Percentiles rank a stretch among this genome's conserved stretches.
These are phyloP conservation scores for Ophiostoma sp. DNA, from an alignment of 2,329 filamentous ascomycete genomes.

Conservation along the genomic window DNA sequence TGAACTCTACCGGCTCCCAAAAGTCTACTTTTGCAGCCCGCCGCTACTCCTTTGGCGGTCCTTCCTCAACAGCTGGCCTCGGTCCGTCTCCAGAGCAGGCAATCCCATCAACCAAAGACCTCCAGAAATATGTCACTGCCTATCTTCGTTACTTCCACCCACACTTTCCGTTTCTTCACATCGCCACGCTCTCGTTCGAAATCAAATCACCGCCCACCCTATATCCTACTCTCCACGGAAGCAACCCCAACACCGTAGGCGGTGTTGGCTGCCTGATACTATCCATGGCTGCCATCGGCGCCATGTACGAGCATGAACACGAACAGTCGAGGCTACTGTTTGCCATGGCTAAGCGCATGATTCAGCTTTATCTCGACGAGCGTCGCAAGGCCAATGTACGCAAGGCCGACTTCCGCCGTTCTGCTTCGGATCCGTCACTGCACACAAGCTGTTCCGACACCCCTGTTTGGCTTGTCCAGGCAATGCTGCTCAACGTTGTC, in stretches of 20 bases:
- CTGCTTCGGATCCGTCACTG: conserved; percentile 35
- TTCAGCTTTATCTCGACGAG: conserved; percentile 87
- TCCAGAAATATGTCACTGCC: conserved; percentile 83
- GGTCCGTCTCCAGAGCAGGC: conserved; percentile 50
- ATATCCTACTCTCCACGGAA: conserved; percentile 55
- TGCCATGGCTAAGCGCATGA: conserved; percentile 91
- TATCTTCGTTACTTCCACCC: conserved; percentile 93
- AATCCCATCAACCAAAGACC: conserved; percentile 75
- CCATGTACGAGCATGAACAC: conserved; percentile 79
- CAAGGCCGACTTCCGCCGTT: conserved; percentile 54
- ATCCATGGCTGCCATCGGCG: conserved; percentile 72
- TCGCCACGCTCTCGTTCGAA: conserved; percentile 87
- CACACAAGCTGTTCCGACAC: conserved; percentile 63
- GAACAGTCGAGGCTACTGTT: conserved; percentile 78
- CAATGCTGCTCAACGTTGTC: conserved; percentile 92
- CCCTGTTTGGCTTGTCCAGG: conserved; percentile 91
- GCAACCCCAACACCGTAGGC: conserved; percentile 46
- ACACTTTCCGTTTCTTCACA: conserved; percentile 88
- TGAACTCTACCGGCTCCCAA: conserved; percentile 44
- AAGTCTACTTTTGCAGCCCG: conserved; percentile 52
- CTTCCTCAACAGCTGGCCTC: conserved; percentile 45
- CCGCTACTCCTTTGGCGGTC: conserved; percentile 59
- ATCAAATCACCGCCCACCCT: conserved; percentile 48
- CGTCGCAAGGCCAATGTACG: conserved; percentile 77
- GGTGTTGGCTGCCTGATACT: conserved; percentile 82